Evolutionary conservation across 495 filamentous ascomycete genomes (phyloP).

Genomic region (Penicillium odoratum): DNA sequence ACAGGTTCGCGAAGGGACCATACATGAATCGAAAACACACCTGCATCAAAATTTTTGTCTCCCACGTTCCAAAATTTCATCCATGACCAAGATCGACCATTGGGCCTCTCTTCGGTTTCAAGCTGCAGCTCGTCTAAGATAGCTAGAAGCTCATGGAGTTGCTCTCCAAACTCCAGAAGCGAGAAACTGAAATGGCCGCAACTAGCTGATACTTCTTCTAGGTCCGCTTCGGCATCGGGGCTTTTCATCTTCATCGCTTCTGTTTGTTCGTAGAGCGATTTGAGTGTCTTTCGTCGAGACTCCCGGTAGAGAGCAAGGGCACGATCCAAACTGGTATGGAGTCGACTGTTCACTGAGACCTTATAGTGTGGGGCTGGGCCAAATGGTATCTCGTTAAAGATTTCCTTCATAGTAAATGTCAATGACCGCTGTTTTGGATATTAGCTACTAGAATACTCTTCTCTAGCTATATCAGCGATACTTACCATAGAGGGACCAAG

Average conservation of each 20-base stretch:
- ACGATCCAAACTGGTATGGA: conserved; percentile 71
- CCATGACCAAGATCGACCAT: conserved; percentile 79
- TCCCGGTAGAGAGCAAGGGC: conserved; percentile 76
- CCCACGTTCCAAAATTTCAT: conserved; percentile 68
- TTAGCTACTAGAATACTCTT: conserved; percentile 19
- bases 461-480: background rate
- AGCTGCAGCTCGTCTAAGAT: conserved; percentile 82
- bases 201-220: conserved; percentile 93
- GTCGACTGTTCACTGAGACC: conserved; percentile 75
- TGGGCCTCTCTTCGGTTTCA: conserved; percentile 55
- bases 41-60: conserved; percentile 21
- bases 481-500: conserved; percentile 87
- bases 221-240: conserved; percentile 80
- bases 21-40: background rate
- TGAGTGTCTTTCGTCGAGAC: conserved; percentile 72
- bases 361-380: conserved; percentile 59
- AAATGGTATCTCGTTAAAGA: conserved; percentile 86
- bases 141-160: conserved; percentile 78
- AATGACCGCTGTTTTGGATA: conserved; percentile 65
- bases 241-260: conserved; percentile 63
- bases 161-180: conserved; percentile 83
- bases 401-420: conserved; percentile 83
- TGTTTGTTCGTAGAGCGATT: conserved; percentile 73
- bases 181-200: conserved; percentile 95
- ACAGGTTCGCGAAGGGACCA: background rate